Evolutionary conservation across 495 filamentous ascomycete genomes (phyloP), one percentile per base, ranked within the genome.

Genomic region (Penicillium cataractarum): DNA sequence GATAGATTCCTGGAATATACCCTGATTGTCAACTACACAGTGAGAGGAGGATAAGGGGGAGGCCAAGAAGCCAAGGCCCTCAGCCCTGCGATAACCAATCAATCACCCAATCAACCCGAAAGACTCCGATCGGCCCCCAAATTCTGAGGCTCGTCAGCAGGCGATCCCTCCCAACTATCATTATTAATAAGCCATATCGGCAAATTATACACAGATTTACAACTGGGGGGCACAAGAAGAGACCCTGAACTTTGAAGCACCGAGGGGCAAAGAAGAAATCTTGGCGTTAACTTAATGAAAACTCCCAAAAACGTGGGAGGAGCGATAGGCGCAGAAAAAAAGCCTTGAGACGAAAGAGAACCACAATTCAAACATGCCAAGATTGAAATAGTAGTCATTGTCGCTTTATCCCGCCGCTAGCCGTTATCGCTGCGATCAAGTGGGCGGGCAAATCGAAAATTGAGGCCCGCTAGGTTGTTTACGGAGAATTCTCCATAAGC

Each of bases 401-500:
- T 68, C 65, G 65, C 59, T 66, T 61, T 13, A 37, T 61, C 35
- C 64, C 60, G 59, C 59, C 26, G 12, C 62, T 57, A 54, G 42
- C 57, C 54, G 48, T 60, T 65, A 46, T 58, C 51, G 19, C 8
- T 37, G 19, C 49, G 24, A 40, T 54, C 31, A 50, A 62, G 58
- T 62, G 64, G 61, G 53, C 33, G 40, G 8, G 9, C 39, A 22
- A 49, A 59, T 69, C 60, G 40, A 66, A 66, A 58, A 50, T 58
- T 61, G 60, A 58, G 60, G 48, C 56, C 60, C 60, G 60, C 63
- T 63, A 53, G 57, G 53, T 54, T 53, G 27, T 46, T 59, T 63
- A 31, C 24, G 56, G 63, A 62, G n/a, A 62, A 57, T 63, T 68
- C 64, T 65, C 60, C 63, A 57, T 57, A 51, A 27, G 33, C 46